Evolutionary conservation across 805 yeast species (phyloP).

Genomic region (Clavispora fructus): DNA sequence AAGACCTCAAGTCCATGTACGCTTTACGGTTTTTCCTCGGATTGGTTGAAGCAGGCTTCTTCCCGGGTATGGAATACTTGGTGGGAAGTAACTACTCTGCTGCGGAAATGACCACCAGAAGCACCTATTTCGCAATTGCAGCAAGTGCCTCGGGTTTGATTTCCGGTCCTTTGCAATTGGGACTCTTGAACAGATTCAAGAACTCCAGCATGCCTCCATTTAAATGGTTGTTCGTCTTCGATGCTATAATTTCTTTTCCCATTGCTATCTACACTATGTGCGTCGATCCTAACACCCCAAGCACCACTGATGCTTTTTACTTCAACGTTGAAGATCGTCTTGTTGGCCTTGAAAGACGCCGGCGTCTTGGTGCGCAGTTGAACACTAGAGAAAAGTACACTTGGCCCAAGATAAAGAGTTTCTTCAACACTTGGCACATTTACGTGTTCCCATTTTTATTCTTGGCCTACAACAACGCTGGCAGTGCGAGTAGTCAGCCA

Average conservation of each 20-base stretch:
- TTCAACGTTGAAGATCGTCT: conserved; percentile 23
- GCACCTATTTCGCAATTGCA: conserved; percentile 27
- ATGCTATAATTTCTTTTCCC: conserved; percentile 30
- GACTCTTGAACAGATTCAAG: conserved; percentile 19
- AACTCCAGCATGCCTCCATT: conserved; percentile 21
- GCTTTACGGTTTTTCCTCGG: conserved; percentile 26
- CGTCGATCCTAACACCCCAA: conserved; percentile 31
- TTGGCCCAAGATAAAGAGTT: conserved; percentile 32
- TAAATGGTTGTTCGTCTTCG: conserved; percentile 32
- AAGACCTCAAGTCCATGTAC: conserved; percentile 9
- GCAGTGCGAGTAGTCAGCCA: conserved; percentile 33
- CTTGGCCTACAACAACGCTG: conserved; percentile 32
- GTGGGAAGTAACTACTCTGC: conserved; percentile 27
- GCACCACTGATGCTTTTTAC: conserved; percentile 29
- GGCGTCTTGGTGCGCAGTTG: conserved; percentile 28
- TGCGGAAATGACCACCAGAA: conserved; percentile 23
- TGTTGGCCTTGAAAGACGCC: conserved; percentile 42
- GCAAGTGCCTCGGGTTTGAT: conserved; percentile 23
- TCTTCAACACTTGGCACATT: conserved; percentile 47
- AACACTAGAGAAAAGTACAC: conserved; percentile 39
- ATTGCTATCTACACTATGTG: conserved; percentile 29
- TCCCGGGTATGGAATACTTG: conserved; percentile 57
- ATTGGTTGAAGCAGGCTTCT: conserved; percentile 43
- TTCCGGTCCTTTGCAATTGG: conserved; percentile 31
- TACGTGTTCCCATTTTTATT: conserved; percentile 39